Percentiles rank a stretch among this genome's conserved stretches.
Conservation (phyloP, 1,139 yeast genomes). For the Saccharomyces hybrid region DNA sequence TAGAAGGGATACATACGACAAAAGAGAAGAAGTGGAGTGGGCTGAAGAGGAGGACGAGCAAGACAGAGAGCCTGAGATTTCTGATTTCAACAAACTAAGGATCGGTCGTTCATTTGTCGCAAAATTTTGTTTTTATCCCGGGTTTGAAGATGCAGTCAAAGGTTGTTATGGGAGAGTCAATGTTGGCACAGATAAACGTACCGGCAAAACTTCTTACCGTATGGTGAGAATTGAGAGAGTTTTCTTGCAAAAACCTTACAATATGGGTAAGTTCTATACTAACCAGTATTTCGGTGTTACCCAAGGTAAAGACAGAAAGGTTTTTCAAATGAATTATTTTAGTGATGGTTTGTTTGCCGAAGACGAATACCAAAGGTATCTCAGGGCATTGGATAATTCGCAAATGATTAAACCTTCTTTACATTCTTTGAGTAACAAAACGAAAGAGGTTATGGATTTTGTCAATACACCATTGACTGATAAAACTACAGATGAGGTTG, state of each 20-base stretch:
- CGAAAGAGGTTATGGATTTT: slow-evolving; percentile 52
- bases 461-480: slow-evolving; percentile 62
- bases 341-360: slow-evolving; percentile 65
- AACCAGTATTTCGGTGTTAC: slow-evolving; percentile 51
- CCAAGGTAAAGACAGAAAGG: slow-evolving; percentile 53
- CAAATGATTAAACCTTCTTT: slow-evolving; percentile 52
- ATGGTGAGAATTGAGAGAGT: slow-evolving; percentile 74
- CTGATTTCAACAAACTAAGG: slow-evolving; percentile 61
- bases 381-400: slow-evolving; percentile 51
- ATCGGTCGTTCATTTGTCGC: slow-evolving; percentile 72
- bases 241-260: slow-evolving; percentile 51
- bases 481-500: slow-evolving; percentile 71
- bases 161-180: slow-evolving; percentile 81
- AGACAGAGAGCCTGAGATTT: slow-evolving; percentile 38
- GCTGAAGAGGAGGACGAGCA: slow-evolving; percentile 40
- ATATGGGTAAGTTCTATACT: slow-evolving; percentile 47
- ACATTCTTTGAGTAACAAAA: slow-evolving; percentile 61
- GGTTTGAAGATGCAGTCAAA: slow-evolving; percentile 57
- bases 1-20: slow-evolving; percentile 27
- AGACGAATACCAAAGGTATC: slow-evolving; percentile 69
- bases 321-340: slow-evolving; percentile 67
- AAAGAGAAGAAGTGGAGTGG: slow-evolving; percentile 32
- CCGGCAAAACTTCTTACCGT: slow-evolving; percentile 64
- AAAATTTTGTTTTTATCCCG: slow-evolving; percentile 75
- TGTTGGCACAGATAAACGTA: slow-evolving; percentile 60